Base-by-base conservation (phyloP, 139 green algal species). In the Tetradesmus lagerheimii region DNA sequence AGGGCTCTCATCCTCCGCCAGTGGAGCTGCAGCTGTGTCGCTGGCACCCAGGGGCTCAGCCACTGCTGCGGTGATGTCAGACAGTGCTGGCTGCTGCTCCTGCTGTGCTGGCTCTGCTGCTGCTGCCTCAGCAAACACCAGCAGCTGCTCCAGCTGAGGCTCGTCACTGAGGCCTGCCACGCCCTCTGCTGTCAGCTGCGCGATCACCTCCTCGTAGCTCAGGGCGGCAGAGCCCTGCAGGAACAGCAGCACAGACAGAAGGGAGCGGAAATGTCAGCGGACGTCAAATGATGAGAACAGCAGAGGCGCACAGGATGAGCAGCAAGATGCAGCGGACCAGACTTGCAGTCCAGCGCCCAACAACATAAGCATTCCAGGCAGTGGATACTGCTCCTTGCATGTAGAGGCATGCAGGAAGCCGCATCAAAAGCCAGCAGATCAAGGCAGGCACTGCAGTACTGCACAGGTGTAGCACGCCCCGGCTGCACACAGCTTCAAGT, bases 91-190 rank as follows among this genome's bases (percentile, higher is more conserved):
- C n/a, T 23, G n/a, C n/a, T 37, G n/a, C 67, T 78, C 18, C 67
- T 37, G 67, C 67, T 39, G 67, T 29, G 31, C 67, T 71, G 67
- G 0, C 29, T n/a, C 80, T 75, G 80, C 80, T n/a, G 31, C 23
- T 86, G 80, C 23, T 38, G 53, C 14, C 35, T 37, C 50, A 1
- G 75, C 5, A 18, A 75, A 41, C 39, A 34, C 27, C 14, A 34
- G 35, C 34, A 14, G 18, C 34, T 76, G 50, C 4, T 31, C 34
- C 34, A 77, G 34, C 50, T 87, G 81, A 1, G 81, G 27, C 53
- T 87, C 81, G 31, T 87, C 81, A 16, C 16, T 35, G n/a, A 87
- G 81, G 31, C 81, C 81, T 57, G 81, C 81, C 23, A 25, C 50
- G 1, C 31, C 20, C 34, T 77, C 81, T 43, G 81, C 81, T 50